A percentile compares a stretch with the other conserved stretches of the same genome.
phyloP scores from a whole-genome alignment of 2,329 filamentous ascomycete species.

The Cordyceps javanica region DNA sequence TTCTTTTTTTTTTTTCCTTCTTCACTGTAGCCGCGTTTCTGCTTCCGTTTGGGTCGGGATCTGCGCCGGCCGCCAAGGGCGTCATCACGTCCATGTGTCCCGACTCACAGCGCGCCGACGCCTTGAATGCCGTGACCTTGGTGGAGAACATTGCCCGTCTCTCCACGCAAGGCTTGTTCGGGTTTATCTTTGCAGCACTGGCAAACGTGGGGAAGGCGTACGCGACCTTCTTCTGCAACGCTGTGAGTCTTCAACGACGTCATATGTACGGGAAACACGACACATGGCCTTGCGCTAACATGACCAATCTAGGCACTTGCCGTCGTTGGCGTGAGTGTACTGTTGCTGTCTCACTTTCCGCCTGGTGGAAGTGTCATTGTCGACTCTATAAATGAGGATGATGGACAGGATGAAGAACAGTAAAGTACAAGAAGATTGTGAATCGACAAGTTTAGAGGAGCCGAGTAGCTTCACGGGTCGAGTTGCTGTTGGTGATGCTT shows the following conservation, averaged over 20 bases:
- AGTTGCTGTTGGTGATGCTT: not conserved
- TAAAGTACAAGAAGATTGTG: not conserved
- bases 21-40: slow-evolving; percentile 46
- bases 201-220: slow-evolving; percentile 53
- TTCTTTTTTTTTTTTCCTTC: no score
- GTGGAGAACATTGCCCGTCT: slow-evolving; percentile 64
- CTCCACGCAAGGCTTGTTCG: slow-evolving; percentile 59
- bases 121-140: slow-evolving; percentile 61
- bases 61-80: slow-evolving; percentile 63
- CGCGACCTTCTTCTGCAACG: slow-evolving; percentile 63
- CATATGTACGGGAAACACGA: not conserved
- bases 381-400: not conserved
- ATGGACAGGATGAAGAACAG: not conserved
- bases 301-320: slow-evolving; percentile 39
- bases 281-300: slow-evolving; percentile 12
- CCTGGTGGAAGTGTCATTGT: slow-evolving; percentile 26
- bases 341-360: slow-evolving; percentile 38
- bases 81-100: slow-evolving; percentile 68
- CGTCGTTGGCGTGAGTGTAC: slow-evolving; percentile 34
- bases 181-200: slow-evolving; percentile 58
- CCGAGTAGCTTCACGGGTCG: not conserved
- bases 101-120: slow-evolving; percentile 55
- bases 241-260: slow-evolving; percentile 34
- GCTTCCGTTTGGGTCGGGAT: slow-evolving; percentile 63
- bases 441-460: no score